Evolutionary conservation across 805 yeast species (phyloP), one percentile per base, ranked within the genome.

Genomic region (Ogataea allantospora): DNA sequence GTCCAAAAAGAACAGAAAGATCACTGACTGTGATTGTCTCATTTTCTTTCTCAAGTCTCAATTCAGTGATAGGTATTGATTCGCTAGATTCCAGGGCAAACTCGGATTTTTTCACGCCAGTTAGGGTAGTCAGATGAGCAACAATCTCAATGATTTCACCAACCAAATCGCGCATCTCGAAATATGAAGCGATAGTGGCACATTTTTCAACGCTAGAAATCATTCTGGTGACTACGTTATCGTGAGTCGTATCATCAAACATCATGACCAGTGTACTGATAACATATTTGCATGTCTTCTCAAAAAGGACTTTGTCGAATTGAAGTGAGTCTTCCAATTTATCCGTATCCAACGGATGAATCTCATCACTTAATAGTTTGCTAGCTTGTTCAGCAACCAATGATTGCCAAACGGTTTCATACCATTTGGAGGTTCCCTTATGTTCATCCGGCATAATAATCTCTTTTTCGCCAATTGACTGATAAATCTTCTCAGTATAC

Each of bases 361-460:
- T 26, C 6, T 37, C 39, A 14, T 50, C 58, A 17, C 45, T 46
- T 5, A 44, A 24, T 7, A 44, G 29, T 27, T 57, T 55, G 30
- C 48, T 55, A 14, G 60, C 67, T 42, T 70, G 75, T 18, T 75
- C 71, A 1, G 75, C 70, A 28, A 85, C 74, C 43, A 84, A 58
- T 42, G 82, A 79, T 48, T 81, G 80, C 95, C 95, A 85, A 20
- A 67, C 70, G 54, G 85, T 91, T 55, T 89, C 97, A 61, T 89
- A 91, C 80, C 95, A 83, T 56, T 84, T 88, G 14, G 88, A 85
- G 8, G 88, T 86, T 11, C 91, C 93, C 57, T 88, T 95, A 51
- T 91, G 97, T 54, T 93, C 99, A 54, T 93, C 98, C 0, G 99
- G 98, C 89, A 95, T 86, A 33, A 93, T 87, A 46, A 93, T 93